Base-by-base conservation (phyloP, 495 filamentous ascomycete species). In the Neurospora sp. region DNA sequence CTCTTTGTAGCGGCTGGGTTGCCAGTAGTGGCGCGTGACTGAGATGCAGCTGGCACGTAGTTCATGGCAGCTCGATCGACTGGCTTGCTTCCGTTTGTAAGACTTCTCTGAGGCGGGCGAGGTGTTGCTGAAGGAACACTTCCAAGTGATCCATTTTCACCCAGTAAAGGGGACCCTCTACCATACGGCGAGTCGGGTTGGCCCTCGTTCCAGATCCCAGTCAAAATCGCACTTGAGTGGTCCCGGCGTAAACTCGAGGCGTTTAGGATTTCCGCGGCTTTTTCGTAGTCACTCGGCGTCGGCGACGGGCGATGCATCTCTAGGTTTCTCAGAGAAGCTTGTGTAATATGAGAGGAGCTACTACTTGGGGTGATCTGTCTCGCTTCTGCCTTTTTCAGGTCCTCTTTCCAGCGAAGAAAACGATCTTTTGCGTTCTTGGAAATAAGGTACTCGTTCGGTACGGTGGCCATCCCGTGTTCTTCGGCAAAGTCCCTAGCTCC, bases 401-500 rank as follows among this genome's bases (percentile, higher is more conserved):
- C 95, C 44, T 86, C 83, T 69, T 82, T 86, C 96, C 96, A 99
- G 74, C 87, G 86, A 17, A 86, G 73, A 83, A 88, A 98, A 48
- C 96, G 87, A 48, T 93, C 89, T 69, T 84, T 84, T 48, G 96
- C 90, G 70, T 87, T 89, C 42, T 86, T 88, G 4, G 94, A 93
- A 38, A 97, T 84, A 12, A 98, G 81, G 31, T 79, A 83, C n/a
- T 95, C 91, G 76, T 91, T 87, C 17, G 87, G 86, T 31, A 96
- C 81, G 7, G 93, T 80, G 1, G 87, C 78, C 73, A 98, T 86
- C 3, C 91, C 89, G 69, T 93, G 86, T 68, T 94, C 89, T 70
- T 87, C 90, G 8, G 96, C 96, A 79, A 96, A 99, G 31, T 91
- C 89, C 22, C 86, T 90, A 9, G 96, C 96, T 12, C 96, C 96